Base-by-base conservation (phyloP, 2,329 filamentous ascomycete genomes). In the Pyrenochaeta sp. region DNA sequence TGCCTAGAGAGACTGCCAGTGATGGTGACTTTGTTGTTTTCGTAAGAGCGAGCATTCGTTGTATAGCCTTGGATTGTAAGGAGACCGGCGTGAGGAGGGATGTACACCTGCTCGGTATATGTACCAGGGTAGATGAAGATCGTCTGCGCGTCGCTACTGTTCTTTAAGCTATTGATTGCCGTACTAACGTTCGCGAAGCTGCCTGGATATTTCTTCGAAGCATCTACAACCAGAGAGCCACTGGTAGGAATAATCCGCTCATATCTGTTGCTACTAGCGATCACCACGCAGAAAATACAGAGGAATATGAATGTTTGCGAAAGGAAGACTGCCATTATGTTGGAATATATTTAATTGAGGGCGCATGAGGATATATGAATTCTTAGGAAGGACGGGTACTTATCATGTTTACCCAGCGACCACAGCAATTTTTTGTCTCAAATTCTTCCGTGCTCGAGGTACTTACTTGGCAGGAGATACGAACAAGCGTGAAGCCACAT, bases 101-200 rank as follows among this genome's bases (percentile, higher is more conserved):
- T 79, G 61, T 81, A 81, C 28, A 88, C 84, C 66, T 88, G 85
- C 68, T 88, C 85, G 0, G 71, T 72, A 78, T 88, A 88, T 34
- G 81, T 84, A 5, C 86, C 86, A 2, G 81, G 71, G 62, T 83
- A 72, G 71, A 90, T 84, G 75, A 88, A 89, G 74, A 89, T 86
- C 8, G 59, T 62, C 19, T 69, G 63, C 0, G 61, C 40, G 2
- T 52, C 34, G 6, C 54, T 62, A 2, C 27, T 59, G 40, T 69
- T 65, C 2, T 50, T 46, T 7, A 69, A 51, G 7, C 45, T 55
- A 15, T n/a, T 47, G 15, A 69, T 59, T 24, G 65, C 66, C 9
- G 56, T 54, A 48, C 65, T 62, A 45, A 69, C 59, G 28, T 50
- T 69, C 10, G 40, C 46, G 47, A 60, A 65, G 50, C 65, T 66